Percentiles rank a stretch among this genome's conserved stretches.
phyloP scores from a whole-genome alignment of 805 yeast species.

The Yamadazyma sp. region DNA sequence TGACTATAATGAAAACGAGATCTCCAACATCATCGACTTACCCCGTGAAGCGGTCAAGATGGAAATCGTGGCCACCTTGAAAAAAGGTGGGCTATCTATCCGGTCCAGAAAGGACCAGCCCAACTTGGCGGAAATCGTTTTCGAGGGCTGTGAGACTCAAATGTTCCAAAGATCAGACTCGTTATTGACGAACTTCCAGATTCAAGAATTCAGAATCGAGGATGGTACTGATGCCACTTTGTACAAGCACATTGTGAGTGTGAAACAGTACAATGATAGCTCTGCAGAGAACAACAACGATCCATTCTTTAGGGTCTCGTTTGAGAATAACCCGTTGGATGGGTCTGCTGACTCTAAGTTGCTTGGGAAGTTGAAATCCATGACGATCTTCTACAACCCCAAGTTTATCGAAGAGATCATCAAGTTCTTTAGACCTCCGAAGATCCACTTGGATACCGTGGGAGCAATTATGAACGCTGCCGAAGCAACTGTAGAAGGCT shows the following conservation, averaged over 20 bases:
- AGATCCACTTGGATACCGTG: conserved; percentile 79
- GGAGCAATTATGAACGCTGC: conserved; percentile 93
- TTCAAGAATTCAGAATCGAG: conserved; percentile 80
- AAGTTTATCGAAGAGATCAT: conserved; percentile 73
- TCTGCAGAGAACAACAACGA: conserved; percentile 25
- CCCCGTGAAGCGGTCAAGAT: conserved; percentile 74
- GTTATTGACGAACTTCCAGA: conserved; percentile 63
- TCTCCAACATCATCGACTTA: conserved; percentile 55
- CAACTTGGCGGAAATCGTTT: conserved; percentile 72
- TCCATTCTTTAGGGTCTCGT: conserved; percentile 79
- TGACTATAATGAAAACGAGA: conserved; percentile 70
- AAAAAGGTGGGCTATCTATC: conserved; percentile 75
- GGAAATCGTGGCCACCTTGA: conserved; percentile 65
- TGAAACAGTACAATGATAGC: conserved; percentile 52
- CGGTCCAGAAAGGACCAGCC: conserved; percentile 37
- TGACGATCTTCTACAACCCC: conserved; percentile 90
- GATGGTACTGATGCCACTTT: conserved; percentile 80
- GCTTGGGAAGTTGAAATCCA: conserved; percentile 71
- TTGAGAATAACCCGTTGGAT: conserved; percentile 86
- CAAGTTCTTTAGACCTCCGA: conserved; percentile 82
- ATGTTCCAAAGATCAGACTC: conserved; percentile 80
- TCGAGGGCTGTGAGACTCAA: conserved; percentile 77
- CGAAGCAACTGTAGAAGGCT: conserved; percentile 88
- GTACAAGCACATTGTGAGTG: conserved; percentile 87
- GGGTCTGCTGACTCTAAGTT: conserved; percentile 79